phyloP scores from a whole-genome alignment of 164 flowering plant genomes.

The Tetrastigma voinierianum region DNA sequence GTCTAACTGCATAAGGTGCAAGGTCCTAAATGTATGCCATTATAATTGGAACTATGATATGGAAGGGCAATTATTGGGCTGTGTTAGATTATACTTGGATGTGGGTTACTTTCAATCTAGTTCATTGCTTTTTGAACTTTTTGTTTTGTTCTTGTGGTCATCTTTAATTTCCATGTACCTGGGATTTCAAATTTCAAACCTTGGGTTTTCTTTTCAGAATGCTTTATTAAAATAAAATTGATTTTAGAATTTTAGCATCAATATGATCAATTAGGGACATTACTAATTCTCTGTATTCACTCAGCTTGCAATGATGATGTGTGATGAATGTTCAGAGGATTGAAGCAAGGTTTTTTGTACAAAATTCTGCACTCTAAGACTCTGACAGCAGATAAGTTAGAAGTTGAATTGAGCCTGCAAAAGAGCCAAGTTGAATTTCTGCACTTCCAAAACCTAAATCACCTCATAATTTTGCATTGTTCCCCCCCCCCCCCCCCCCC shows the following conservation, averaged over 20 bases:
- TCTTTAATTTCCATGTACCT: no score
- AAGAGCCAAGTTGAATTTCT: conserved; percentile 22
- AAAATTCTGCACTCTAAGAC: conserved; percentile 27
- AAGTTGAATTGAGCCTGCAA: conserved; percentile 30
- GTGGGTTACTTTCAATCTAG: no score
- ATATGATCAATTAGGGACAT: conserved; percentile 10
- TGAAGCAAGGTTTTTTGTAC: conserved; percentile 29
- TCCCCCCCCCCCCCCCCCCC: no score
- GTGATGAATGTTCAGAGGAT: conserved; percentile 45
- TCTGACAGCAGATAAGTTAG: conserved; percentile 27
- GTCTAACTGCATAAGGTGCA: no score
- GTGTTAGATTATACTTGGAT: no score
- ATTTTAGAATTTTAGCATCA: neutral
- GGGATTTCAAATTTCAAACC: no score
- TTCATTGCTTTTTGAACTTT: no score
- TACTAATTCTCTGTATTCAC: conserved; percentile 36
- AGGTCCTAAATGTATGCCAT: no score
- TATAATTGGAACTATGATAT: no score
- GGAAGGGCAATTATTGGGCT: no score
- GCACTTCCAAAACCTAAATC: conserved; percentile 19
- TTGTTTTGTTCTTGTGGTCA: no score
- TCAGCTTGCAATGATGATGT: conserved; percentile 68
- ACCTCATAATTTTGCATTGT: neutral
- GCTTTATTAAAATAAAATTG: neutral
- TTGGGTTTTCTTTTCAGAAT: no score